These are phyloP conservation scores for Anethum foeniculum DNA, from an alignment of 140 eudicot genomes.

Conservation along the genomic window DNA sequence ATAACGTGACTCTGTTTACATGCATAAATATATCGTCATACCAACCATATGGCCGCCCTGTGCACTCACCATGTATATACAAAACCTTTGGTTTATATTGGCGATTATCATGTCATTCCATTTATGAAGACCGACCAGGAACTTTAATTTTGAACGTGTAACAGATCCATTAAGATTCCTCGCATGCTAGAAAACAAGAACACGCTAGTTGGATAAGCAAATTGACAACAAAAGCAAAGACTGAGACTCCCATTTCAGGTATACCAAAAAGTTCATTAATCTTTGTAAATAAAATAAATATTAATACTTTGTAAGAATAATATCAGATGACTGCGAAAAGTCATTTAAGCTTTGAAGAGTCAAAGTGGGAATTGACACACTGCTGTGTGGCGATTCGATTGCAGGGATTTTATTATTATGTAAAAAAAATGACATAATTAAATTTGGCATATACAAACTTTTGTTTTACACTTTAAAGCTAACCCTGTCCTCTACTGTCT, in stretches of 20 bases:
- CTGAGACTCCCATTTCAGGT: constrained; percentile 5
- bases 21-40: background rate
- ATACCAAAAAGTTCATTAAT: background rate
- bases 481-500: background rate
- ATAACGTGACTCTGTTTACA: too few relatives aligned
- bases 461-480: constrained; percentile 12
- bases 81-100: background rate
- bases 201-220: constrained; percentile 14
- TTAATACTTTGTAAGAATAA: background rate
- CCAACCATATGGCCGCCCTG: constrained; percentile 7
- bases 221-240: background rate
- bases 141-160: background rate
- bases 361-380: constrained; percentile 14
- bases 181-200: constrained; percentile 6
- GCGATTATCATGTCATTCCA: constrained; percentile 5
- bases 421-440: background rate
- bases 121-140: background rate
- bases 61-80: constrained; percentile 13
- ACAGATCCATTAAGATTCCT: constrained; percentile 14
- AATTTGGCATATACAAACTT: background rate
- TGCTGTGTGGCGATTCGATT: constrained; percentile 27
- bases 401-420: background rate
- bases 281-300: background rate
- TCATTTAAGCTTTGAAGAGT: background rate
- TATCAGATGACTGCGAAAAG: background rate